Conservation (phyloP, 768 basidiomycete genomes). For the Psilocybe cyanescens region DNA sequence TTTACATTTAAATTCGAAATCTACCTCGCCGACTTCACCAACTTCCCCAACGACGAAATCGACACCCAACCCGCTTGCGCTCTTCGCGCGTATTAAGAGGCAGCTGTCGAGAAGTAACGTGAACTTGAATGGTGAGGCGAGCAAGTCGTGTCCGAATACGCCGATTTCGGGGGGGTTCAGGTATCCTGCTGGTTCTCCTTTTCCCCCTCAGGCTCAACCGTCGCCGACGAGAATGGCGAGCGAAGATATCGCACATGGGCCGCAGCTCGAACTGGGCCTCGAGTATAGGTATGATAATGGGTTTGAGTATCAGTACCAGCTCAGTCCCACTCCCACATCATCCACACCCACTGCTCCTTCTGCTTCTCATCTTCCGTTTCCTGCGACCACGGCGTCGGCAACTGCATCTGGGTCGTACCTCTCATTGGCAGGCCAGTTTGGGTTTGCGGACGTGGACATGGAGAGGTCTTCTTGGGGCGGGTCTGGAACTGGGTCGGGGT, state of each 20-base stretch:
- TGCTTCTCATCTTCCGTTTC: too few relatives aligned
- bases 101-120: conserved; percentile 13
- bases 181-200: not conserved
- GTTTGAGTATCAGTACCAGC: not conserved
- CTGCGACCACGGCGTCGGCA: not conserved
- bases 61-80: not conserved
- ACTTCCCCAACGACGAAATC: not conserved
- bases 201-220: too few relatives aligned
- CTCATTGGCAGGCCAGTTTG: not conserved
- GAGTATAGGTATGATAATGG: not conserved
- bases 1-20: not conserved
- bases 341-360: not conserved
- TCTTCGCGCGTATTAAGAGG: conserved; percentile 14
- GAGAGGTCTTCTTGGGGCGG: too few relatives aligned
- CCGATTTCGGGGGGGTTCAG: not conserved
- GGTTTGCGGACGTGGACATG: too few relatives aligned
- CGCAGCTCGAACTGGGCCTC: not conserved
- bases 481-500: not conserved
- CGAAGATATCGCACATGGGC: not conserved
- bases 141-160: not conserved
- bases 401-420: not conserved
- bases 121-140: not conserved
- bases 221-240: too few relatives aligned
- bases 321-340: not conserved
- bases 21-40: not conserved